Evolutionary conservation across 805 yeast species (phyloP).

Genomic region (Barnettozyma pratensis): DNA sequence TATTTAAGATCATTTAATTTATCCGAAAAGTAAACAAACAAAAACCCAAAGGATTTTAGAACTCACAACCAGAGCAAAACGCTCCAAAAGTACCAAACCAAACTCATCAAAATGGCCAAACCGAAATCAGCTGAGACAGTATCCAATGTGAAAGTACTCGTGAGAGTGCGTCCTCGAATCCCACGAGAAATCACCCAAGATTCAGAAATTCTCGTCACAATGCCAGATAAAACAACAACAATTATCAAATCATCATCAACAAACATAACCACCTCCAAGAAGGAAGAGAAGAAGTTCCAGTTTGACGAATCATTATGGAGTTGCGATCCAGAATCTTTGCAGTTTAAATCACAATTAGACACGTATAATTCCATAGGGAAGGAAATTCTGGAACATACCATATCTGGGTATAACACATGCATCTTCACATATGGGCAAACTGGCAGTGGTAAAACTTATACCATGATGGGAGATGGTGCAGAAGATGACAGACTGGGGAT

Average conservation of each 20-base stretch:
- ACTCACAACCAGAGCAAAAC: background rate
- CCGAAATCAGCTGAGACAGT: background rate
- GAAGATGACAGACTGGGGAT: slow-evolving; percentile 54
- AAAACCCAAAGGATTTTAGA: background rate
- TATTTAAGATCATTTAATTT: background rate
- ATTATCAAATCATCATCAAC: slow-evolving; percentile 6
- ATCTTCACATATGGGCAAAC: slow-evolving; percentile 72
- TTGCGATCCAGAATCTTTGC: slow-evolving; percentile 25
- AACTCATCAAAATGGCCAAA: background rate
- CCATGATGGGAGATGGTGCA: slow-evolving; percentile 61
- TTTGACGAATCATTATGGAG: slow-evolving; percentile 55
- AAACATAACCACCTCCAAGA: background rate
- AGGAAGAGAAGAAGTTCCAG: slow-evolving; percentile 31
- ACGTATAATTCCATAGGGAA: slow-evolving; percentile 54
- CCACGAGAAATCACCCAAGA: slow-evolving; percentile 15
- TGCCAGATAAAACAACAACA: slow-evolving; percentile 14
- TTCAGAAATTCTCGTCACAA: slow-evolving; percentile 15
- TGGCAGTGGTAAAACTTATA: slow-evolving; percentile 38
- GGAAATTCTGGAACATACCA: slow-evolving; percentile 54
- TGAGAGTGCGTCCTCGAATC: slow-evolving; percentile 45
- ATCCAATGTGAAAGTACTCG: slow-evolving; percentile 41
- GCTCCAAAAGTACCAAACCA: background rate
- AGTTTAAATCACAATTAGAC: slow-evolving; percentile 41
- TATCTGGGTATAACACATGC: slow-evolving; percentile 69
- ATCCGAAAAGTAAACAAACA: slow-evolving; percentile 4